phyloP scores from a whole-genome alignment of 139 green algal genomes.

The Nannochloris sp. region DNA sequence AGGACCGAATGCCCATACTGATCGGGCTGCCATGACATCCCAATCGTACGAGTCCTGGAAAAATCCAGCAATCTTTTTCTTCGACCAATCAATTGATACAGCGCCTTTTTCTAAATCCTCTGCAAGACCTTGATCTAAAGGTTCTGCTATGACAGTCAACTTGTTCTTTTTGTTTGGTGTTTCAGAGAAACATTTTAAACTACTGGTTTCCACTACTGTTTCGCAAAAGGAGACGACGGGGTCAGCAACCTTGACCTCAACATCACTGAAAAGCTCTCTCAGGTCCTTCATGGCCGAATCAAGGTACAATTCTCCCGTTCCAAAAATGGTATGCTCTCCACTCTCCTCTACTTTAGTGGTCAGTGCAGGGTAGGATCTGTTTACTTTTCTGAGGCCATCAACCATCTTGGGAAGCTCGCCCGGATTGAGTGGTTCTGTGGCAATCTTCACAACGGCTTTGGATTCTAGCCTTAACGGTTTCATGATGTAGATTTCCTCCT shows the following conservation, averaged over 20 bases:
- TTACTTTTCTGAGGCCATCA: slow-evolving; percentile 74
- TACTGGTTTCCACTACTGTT: slow-evolving; percentile 91
- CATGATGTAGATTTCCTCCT: slow-evolving; percentile 76
- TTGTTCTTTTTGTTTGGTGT: slow-evolving; percentile 92
- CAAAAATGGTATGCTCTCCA: slow-evolving; percentile 94
- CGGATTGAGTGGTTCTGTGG: slow-evolving; percentile 92
- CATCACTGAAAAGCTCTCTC: slow-evolving; percentile 78
- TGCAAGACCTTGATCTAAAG: slow-evolving; percentile 81
- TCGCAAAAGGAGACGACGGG: slow-evolving; percentile 89
- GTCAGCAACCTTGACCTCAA: slow-evolving; percentile 94
- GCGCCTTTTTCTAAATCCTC: slow-evolving; percentile 83
- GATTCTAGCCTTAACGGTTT: slow-evolving; percentile 57
- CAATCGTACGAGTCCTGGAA: slow-evolving; percentile 90
- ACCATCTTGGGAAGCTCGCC: slow-evolving; percentile 96
- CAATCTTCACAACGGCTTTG: slow-evolving; percentile 86
- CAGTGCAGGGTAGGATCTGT: slow-evolving; percentile 82
- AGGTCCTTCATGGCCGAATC: slow-evolving; percentile 93
- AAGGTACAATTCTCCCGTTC: slow-evolving; percentile 94
- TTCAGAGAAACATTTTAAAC: slow-evolving; percentile 95
- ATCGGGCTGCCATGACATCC: slow-evolving; percentile 84
- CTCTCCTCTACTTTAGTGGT: slow-evolving; percentile 93
- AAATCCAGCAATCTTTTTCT: slow-evolving; percentile 58
- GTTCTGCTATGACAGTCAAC: slow-evolving; percentile 93
- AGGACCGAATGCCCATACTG: slow-evolving; percentile 95
- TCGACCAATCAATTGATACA: slow-evolving; percentile 56